A percentile compares a stretch with the other conserved stretches of the same genome.
These are phyloP conservation scores for Forsythia viridissima DNA, from an alignment of 257 asterid genomes.

Conservation along the genomic window DNA sequence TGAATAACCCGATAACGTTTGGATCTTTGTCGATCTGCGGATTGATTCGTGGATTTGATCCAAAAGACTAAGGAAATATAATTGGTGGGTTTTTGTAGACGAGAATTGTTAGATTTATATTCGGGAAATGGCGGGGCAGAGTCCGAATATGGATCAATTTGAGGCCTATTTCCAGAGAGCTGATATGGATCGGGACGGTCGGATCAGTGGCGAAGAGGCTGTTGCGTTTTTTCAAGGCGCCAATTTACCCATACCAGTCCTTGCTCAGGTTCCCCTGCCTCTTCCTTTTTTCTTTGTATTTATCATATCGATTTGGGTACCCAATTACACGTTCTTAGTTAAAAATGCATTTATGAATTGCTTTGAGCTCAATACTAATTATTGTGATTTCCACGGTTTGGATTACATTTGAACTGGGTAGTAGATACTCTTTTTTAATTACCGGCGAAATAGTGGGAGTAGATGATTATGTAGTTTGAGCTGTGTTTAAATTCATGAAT, in stretches of 20 bases:
- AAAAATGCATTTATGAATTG: constrained; percentile 9
- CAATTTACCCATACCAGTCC: constrained; percentile 78
- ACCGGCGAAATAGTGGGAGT: neutral
- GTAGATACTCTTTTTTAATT: neutral
- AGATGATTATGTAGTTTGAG: constrained; percentile 8
- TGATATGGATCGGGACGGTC: constrained; percentile 95
- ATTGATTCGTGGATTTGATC: constrained; percentile 39
- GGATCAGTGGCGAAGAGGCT: constrained; percentile 88
- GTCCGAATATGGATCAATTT: constrained; percentile 66
- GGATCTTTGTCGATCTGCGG: constrained; percentile 31
- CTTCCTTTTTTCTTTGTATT: neutral
- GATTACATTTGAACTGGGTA: constrained; percentile 9
- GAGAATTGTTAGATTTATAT: neutral
- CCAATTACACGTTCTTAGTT: neutral
- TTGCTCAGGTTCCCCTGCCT: constrained; percentile 74
- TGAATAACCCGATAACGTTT: neutral
- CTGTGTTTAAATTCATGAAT: constrained; percentile 3
- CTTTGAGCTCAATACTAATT: constrained; percentile 13
- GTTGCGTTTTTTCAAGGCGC: constrained; percentile 74
- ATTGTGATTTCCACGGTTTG: constrained; percentile 12
- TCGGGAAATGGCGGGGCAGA: constrained; percentile 45
- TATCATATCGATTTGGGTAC: neutral
- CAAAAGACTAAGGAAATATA: neutral
- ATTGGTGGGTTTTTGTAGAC: constrained; percentile 19
- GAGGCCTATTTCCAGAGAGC: constrained; percentile 84